phyloP scores from a whole-genome alignment of 768 basidiomycete species.

The Cystobasidiopsis lactophilus region DNA sequence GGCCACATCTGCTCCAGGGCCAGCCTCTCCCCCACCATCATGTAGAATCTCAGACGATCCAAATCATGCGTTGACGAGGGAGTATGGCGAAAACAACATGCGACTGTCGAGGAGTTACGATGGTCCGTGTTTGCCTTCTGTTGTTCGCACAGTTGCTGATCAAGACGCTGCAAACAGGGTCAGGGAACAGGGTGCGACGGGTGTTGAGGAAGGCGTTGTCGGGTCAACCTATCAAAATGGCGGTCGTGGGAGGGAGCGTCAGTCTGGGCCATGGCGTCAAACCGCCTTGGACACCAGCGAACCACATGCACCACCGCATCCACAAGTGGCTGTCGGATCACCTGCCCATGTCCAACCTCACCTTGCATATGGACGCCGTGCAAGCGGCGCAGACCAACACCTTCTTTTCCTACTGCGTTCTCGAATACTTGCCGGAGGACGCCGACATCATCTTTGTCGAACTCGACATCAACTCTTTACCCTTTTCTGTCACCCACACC shows the following conservation, averaged over 20 bases:
- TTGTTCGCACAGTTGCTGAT: too few species aligned
- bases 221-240: constrained; percentile 13
- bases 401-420: constrained; percentile 3
- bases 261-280: not conserved
- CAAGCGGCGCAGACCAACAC: not conserved
- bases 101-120: constrained; percentile 13
- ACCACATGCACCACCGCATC: not conserved
- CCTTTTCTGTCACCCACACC: not conserved
- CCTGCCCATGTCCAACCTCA: not conserved
- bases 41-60: constrained; percentile 2
- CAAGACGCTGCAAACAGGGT: too few species aligned
- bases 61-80: constrained; percentile 8
- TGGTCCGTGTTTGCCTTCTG: too few species aligned
- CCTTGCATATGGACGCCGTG: not conserved
- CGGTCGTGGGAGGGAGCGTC: constrained; percentile 13
- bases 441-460: constrained; percentile 7
- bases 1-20: too few species aligned
- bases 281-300: not conserved
- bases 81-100: constrained; percentile 16
- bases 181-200: constrained; percentile 11
- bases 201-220: constrained; percentile 15
- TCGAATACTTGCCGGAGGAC: constrained; percentile 6
- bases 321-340: constrained; percentile 1
- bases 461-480: constrained; percentile 2
- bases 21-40: too few species aligned